These are phyloP conservation scores for Diaporthe sp. DNA, from an alignment of 2,329 filamentous ascomycete species.

Conservation along the genomic window DNA sequence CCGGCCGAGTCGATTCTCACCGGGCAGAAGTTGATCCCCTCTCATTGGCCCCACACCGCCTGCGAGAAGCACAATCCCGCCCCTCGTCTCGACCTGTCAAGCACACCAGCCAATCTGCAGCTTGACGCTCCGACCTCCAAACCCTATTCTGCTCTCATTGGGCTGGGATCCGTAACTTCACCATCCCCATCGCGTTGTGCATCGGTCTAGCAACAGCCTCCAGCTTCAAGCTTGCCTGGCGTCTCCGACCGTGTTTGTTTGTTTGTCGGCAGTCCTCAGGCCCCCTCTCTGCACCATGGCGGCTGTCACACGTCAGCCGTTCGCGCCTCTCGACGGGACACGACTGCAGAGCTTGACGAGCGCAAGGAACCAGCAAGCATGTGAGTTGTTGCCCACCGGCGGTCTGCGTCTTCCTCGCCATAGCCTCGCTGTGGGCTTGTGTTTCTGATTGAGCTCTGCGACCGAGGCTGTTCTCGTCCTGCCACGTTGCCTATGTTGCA, in stretches of 20 bases:
- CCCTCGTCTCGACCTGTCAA: constrained; percentile 27
- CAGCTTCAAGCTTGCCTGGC: constrained; percentile 8
- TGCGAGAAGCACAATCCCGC: constrained; percentile 27
- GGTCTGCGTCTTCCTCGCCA: not conserved
- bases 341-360: constrained; percentile 79
- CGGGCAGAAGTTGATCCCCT: constrained; percentile 30
- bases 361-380: constrained; percentile 82
- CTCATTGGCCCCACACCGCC: constrained; percentile 29
- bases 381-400: constrained; percentile 55
- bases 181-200: constrained; percentile 18
- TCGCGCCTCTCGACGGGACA: constrained; percentile 76
- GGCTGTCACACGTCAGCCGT: constrained; percentile 74
- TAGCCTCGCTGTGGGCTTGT: not conserved
- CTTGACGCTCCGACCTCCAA: constrained; percentile 30
- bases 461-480: not conserved
- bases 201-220: constrained; percentile 7
- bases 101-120: constrained; percentile 28
- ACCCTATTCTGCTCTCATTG: constrained; percentile 27
- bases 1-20: constrained; percentile 27
- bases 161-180: constrained; percentile 11
- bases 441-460: not conserved
- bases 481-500: not conserved
- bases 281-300: constrained; percentile 56
- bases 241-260: constrained; percentile 31
- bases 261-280: not conserved